These are phyloP conservation scores for Fusarium caatingaense DNA, from an alignment of 2,329 filamentous ascomycete genomes.

Conservation along the genomic window DNA sequence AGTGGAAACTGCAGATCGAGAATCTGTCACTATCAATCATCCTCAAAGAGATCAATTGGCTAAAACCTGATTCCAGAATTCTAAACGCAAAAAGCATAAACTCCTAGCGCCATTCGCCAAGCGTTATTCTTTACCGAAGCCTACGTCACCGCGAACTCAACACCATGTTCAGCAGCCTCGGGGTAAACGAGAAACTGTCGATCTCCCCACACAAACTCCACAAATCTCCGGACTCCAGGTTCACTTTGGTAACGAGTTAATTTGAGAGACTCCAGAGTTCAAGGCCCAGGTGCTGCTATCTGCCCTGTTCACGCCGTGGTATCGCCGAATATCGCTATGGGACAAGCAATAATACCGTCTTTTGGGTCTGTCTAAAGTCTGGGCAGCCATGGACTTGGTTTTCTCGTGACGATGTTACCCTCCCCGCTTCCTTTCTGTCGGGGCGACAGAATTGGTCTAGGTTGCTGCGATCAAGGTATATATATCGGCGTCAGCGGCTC, in stretches of 20 bases:
- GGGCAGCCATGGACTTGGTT: background rate
- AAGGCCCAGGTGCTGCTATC: conserved; percentile 2
- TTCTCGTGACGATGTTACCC: conserved; percentile 31
- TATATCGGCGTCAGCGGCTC: conserved; percentile 19
- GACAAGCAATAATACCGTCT: background rate
- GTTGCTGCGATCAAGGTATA: conserved; percentile 14
- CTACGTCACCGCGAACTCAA: conserved; percentile 33
- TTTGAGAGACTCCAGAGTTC: conserved; percentile 2
- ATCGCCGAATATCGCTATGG: conserved; percentile 22
- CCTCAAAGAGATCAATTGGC: background rate
- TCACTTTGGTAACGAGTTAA: conserved; percentile 21
- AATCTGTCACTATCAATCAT: background rate
- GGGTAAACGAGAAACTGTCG: conserved; percentile 18
- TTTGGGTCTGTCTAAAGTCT: background rate
- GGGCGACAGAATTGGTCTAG: conserved; percentile 15
- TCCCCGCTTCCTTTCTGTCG: conserved; percentile 24
- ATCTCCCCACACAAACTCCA: conserved; percentile 41
- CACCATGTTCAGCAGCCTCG: conserved; percentile 16
- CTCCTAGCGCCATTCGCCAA: conserved; percentile 26
- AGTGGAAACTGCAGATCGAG: background rate
- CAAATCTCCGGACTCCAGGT: conserved; percentile 36
- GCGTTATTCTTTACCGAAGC: conserved; percentile 10
- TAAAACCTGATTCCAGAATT: background rate
- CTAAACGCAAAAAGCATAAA: conserved; percentile 2
- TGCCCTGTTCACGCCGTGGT: conserved; percentile 29